phyloP scores from a whole-genome alignment of 2,329 filamentous ascomycete genomes.

The Colletotrichum endophyticum region DNA sequence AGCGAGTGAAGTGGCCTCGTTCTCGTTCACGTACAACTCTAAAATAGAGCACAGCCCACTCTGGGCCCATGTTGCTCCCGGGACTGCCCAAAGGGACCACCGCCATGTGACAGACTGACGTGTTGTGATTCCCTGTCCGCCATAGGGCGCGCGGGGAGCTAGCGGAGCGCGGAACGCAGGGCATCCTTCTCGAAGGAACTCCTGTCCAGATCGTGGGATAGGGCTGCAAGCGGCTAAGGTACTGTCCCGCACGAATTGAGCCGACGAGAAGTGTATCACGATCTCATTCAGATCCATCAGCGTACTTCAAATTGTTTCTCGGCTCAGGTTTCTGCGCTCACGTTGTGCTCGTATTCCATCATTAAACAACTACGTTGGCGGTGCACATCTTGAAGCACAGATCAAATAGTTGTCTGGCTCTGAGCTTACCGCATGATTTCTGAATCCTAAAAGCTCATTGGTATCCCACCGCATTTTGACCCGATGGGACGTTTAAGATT shows the following conservation, averaged over 20 bases:
- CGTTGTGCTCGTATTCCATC: neutral
- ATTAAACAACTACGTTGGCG: neutral
- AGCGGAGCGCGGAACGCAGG: neutral
- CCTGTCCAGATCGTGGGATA: neutral
- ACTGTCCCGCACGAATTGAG: neutral
- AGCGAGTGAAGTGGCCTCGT: neutral
- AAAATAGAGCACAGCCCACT: neutral
- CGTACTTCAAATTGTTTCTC: neutral
- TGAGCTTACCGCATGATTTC: neutral
- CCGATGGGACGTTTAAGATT: neutral
- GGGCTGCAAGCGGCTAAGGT: neutral
- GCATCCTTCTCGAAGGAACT: neutral
- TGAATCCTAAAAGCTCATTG: neutral
- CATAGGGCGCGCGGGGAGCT: neutral
- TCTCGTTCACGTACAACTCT: neutral
- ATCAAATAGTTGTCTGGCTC: neutral
- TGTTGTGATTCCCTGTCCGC: neutral
- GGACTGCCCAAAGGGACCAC: neutral
- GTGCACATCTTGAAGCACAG: neutral
- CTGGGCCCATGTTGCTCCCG: neutral
- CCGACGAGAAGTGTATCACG: neutral
- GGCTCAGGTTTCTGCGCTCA: accelerated
- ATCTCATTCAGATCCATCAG: accelerated
- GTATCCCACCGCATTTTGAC: neutral
- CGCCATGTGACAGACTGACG: neutral